Conservation (phyloP, 257 asterid genomes). For the Oldenlandia corymbosa region DNA sequence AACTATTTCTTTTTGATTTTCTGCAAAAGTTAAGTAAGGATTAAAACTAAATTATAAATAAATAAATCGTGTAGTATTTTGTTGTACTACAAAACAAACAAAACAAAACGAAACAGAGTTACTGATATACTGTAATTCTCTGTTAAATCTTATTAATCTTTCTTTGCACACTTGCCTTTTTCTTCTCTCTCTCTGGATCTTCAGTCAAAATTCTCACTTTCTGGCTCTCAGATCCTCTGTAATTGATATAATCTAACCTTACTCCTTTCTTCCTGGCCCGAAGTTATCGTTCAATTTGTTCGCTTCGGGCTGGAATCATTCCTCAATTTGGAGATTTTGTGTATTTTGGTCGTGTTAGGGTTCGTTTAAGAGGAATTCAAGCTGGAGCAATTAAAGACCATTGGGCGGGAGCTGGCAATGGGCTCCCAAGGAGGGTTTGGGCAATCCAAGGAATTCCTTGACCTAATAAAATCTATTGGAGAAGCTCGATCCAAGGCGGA, state of each 20-base stretch:
- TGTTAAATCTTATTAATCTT: no score
- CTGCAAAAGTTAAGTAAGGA: no score
- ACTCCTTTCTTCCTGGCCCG: neutral
- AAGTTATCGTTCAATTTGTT: conserved; percentile 5
- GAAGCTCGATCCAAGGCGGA: conserved; percentile 97
- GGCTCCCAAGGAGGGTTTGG: conserved; percentile 91
- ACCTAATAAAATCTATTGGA: conserved; percentile 90
- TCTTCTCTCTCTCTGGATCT: conserved; percentile 4
- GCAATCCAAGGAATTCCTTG: conserved; percentile 87
- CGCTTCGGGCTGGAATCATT: conserved; percentile 11
- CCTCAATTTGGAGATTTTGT: neutral
- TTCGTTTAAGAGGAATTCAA: conserved; percentile 11
- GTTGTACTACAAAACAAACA: no score
- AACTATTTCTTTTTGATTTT: no score
- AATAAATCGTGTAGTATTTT: no score
- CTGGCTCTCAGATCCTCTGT: conserved; percentile 5
- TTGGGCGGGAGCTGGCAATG: conserved; percentile 98
- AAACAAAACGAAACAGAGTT: no score
- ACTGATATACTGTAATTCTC: neutral
- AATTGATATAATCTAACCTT: neutral
- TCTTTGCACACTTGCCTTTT: neutral
- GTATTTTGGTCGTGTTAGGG: neutral
- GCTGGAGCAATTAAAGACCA: conserved; percentile 91
- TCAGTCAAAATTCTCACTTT: neutral
- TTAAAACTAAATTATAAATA: no score